Conservation (phyloP, 177 flowering plant species). For the Vitis hybrid region DNA sequence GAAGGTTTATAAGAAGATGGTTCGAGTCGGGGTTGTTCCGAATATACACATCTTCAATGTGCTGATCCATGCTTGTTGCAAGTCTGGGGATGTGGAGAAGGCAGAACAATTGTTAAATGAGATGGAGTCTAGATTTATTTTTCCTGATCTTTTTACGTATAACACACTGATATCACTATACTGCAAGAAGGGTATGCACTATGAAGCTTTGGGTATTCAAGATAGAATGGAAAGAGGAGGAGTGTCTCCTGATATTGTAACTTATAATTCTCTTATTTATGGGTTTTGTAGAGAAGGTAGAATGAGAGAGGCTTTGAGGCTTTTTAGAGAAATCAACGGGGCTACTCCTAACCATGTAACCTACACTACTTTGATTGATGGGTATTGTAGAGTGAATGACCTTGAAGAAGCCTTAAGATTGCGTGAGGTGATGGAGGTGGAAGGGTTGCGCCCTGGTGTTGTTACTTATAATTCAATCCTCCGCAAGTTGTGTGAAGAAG, state of each 20-base stretch:
- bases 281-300: conserved; percentile 79
- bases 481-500: conserved; percentile 74
- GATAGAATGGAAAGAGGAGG: conserved; percentile 73
- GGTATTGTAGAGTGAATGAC: conserved; percentile 71
- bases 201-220: conserved; percentile 73
- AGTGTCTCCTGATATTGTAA: conserved; percentile 70
- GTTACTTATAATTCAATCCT: conserved; percentile 80
- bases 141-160: conserved; percentile 71
- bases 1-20: conserved; percentile 70
- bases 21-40: conserved; percentile 57
- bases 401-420: conserved; percentile 64
- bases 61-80: conserved; percentile 83
- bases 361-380: conserved; percentile 86
- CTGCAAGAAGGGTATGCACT: conserved; percentile 83
- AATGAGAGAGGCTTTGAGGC: conserved; percentile 81
- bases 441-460: conserved; percentile 60
- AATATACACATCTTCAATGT: conserved; percentile 80
- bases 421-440: conserved; percentile 60
- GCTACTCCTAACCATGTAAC: conserved; percentile 68
- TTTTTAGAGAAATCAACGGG: conserved; percentile 69
- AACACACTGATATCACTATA: conserved; percentile 80
- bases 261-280: conserved; percentile 74
- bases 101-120: conserved; percentile 61
- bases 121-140: conserved; percentile 55
- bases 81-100: conserved; percentile 71